phyloP scores from a whole-genome alignment of 1,284 basidiomycete genomes.

The Moesziomyces parantarcticus region DNA sequence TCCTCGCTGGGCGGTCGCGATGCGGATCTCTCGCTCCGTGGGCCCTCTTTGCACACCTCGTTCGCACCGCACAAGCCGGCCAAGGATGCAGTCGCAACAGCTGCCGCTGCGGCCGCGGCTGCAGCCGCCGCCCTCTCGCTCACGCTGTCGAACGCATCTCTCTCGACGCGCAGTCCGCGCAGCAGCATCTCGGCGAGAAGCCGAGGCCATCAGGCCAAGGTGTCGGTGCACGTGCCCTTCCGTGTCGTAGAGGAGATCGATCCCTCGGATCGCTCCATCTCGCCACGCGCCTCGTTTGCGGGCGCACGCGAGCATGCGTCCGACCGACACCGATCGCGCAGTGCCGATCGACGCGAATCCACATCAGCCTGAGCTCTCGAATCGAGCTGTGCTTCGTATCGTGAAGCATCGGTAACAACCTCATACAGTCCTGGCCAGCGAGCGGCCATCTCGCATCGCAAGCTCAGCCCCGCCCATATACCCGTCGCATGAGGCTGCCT shows the following conservation, averaged over 20 bases:
- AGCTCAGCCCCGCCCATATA: too few relatives aligned
- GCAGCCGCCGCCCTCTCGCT: constrained; percentile 10
- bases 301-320: constrained; percentile 11
- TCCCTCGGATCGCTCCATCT: constrained; percentile 16
- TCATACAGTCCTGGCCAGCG: not conserved
- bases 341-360: constrained; percentile 9
- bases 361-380: not conserved
- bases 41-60: constrained; percentile 20
- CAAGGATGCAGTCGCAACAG: constrained; percentile 12
- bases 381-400: not conserved
- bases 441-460: too few relatives aligned
- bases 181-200: constrained; percentile 39
- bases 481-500: not conserved
- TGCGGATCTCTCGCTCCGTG: constrained; percentile 34
- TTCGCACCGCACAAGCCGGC: constrained; percentile 6
- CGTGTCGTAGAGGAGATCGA: constrained; percentile 20
- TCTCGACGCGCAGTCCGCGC: constrained; percentile 35
- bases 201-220: constrained; percentile 21
- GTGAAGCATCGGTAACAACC: not conserved
- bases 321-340: constrained; percentile 10
- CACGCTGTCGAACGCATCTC: constrained; percentile 13
- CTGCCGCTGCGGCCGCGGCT: constrained; percentile 5
- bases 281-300: constrained; percentile 23
- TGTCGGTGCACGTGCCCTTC: constrained; percentile 32
- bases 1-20: constrained; percentile 40